phyloP scores from a whole-genome alignment of 1,284 basidiomycete species.

The Farysia itapuensis region DNA sequence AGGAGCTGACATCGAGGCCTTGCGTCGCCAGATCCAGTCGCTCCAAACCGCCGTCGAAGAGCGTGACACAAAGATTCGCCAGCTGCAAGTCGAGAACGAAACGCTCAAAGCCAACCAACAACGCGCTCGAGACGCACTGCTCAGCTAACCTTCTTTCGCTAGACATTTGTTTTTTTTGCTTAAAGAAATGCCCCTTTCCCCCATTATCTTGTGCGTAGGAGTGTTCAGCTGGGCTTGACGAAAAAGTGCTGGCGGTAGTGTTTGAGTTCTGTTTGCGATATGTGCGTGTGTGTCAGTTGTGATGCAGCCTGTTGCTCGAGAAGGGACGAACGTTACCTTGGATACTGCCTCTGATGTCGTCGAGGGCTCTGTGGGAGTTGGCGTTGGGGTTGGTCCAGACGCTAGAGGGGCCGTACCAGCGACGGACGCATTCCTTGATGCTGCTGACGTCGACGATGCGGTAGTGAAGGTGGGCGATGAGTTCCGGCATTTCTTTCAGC shows the following conservation, averaged over 20 bases:
- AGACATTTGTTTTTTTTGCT: too few relatives aligned
- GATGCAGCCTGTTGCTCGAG: not conserved
- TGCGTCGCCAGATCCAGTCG: conserved; percentile 21
- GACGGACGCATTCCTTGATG: conserved; percentile 77
- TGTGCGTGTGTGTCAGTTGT: not conserved
- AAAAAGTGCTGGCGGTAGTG: conserved; percentile 62
- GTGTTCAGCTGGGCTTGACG: conserved; percentile 1
- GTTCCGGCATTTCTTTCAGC: conserved; percentile 72
- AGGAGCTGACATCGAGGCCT: conserved; percentile 5
- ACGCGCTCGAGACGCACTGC: conserved; percentile 29
- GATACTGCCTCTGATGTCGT: conserved; percentile 76
- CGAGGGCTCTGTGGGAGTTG: conserved; percentile 67
- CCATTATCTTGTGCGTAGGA: too few relatives aligned
- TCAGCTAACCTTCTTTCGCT: too few relatives aligned
- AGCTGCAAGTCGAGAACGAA: conserved; percentile 55
- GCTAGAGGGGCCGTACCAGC: conserved; percentile 70
- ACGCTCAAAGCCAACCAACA: conserved; percentile 32
- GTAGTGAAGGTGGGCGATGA: conserved; percentile 62
- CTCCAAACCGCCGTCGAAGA: conserved; percentile 39
- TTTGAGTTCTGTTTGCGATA: conserved; percentile 60
- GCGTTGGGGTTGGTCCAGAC: conserved; percentile 17
- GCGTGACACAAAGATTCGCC: conserved; percentile 45
- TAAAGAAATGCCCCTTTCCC: too few relatives aligned
- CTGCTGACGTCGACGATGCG: conserved; percentile 64
- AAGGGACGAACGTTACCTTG: conserved; percentile 41